Conservation (phyloP, 208 protist species). For the Leishmania mexicana region DNA sequence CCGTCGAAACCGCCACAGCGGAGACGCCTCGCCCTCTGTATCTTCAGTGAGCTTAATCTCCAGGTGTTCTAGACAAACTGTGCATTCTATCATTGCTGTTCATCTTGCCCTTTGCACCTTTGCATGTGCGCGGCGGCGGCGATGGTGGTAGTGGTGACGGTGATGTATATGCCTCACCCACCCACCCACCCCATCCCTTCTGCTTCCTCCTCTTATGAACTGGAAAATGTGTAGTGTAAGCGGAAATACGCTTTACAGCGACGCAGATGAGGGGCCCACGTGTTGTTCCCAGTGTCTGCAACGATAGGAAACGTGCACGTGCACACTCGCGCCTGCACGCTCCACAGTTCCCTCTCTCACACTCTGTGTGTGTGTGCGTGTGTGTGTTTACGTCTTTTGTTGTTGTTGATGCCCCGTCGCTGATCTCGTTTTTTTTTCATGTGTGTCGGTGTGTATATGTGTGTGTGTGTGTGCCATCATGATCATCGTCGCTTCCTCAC, state of each 20-base stretch:
- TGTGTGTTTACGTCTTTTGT: neutral
- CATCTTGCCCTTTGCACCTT: neutral
- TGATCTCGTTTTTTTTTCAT: slow-evolving; percentile 4
- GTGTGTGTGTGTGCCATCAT: neutral
- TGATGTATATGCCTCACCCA: neutral
- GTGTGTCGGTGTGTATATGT: neutral
- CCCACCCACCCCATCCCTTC: too few relatives aligned
- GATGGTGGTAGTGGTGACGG: neutral
- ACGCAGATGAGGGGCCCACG: neutral
- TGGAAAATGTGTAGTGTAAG: too few relatives aligned
- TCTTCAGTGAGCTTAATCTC: neutral
- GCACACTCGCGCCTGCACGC: neutral
- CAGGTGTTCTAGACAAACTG: neutral
- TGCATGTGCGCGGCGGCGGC: neutral
- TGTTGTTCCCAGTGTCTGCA: neutral
- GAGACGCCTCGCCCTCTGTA: neutral
- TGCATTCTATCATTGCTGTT: neutral
- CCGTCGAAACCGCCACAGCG: neutral
- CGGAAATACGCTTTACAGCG: neutral
- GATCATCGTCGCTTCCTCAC: too few relatives aligned
- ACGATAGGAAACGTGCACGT: neutral
- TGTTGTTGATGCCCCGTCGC: neutral
- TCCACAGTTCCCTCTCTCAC: too few relatives aligned
- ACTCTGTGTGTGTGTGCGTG: neutral
- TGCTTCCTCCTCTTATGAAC: neutral